Evolutionary conservation across 345 rosid genomes (phyloP), one percentile per base, ranked within the genome.

Genomic region (Arabidopsis suecica): DNA sequence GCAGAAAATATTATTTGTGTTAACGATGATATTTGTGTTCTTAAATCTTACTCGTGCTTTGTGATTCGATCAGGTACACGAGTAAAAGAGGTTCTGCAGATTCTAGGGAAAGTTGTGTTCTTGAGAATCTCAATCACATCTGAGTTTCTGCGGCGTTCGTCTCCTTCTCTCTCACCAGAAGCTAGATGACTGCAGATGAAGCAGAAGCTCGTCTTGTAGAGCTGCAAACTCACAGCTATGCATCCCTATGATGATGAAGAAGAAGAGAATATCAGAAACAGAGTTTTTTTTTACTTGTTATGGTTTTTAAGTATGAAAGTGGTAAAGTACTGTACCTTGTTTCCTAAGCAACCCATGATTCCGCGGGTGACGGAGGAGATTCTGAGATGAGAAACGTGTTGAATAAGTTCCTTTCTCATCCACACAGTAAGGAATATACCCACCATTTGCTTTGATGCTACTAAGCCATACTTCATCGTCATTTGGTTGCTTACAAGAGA

Each of bases 121-220:
- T 72, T 89, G 34, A 91, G 93, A 71, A 88, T 94, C 81, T 91
- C 97, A 1, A 75, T 72, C 6, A 91, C 99, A 65, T 94, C 97
- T 32, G 50, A 83, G 72, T 94, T 94, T 85, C 99, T 85, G 71
- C 97, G 79, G 9, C 79, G 89, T 71, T 92, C 96, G 48, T 94
- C 99, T 1, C 99, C 97, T 81, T 94, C 99, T 83, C 87, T 94
- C 78, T 94, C 96, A 13, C 99, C 99, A 0, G 99, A 94, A 49
- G 99, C 97, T 85, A 94, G 79, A 84, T 94, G 97, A 79, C 97
- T 88, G 71, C 97, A 91, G 11, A 91, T 65, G 73, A 94, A 91
- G 82, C 97, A 94, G 72, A 94, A 86, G 80, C 88, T 91, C 11
- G 97, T 90, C 82, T 88, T 88, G 69, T 91, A 89, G 68, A 91